These are phyloP conservation scores for Brassica balearica DNA, from an alignment of 441 rosid genomes.

Conservation along the genomic window DNA sequence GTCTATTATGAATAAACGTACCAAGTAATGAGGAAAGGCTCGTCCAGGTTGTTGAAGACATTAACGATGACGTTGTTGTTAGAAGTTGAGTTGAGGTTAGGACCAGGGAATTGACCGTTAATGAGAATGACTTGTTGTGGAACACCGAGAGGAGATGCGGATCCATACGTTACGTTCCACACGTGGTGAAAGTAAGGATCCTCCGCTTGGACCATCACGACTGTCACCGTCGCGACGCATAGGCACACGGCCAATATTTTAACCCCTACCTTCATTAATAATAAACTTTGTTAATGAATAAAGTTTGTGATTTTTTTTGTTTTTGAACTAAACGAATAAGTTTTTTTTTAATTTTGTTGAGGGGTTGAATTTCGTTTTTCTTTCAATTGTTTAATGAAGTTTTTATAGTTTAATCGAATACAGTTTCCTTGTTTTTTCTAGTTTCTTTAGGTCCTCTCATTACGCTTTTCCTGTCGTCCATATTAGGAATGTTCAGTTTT, in stretches of 20 bases:
- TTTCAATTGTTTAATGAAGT: conserved; percentile 20
- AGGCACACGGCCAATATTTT: conserved; percentile 35
- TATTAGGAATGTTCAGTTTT: conserved; percentile 11
- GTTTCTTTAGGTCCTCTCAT: conserved; percentile 29
- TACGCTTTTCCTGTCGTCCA: conserved; percentile 41
- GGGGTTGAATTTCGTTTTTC: conserved; percentile 16
- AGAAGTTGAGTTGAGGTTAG: conserved; percentile 60
- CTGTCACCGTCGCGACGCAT: conserved; percentile 26
- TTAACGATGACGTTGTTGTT: conserved; percentile 62
- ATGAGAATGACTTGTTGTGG: conserved; percentile 68
- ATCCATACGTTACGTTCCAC: conserved; percentile 71
- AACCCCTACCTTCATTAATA: conserved; percentile 44
- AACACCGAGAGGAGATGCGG: conserved; percentile 57
- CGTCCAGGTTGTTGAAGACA: conserved; percentile 65
- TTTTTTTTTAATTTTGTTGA: conserved; percentile 8
- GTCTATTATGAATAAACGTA: conserved; percentile 24
- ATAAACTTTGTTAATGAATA: background rate
- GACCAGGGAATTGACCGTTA: conserved; percentile 66
- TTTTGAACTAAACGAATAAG: background rate
- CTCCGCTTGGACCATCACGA: conserved; percentile 48
- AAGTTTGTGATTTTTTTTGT: conserved; percentile 5
- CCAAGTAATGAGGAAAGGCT: conserved; percentile 66
- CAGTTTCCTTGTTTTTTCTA: conserved; percentile 22
- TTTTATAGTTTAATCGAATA: conserved; percentile 27
- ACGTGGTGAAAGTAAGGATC: conserved; percentile 60